These are phyloP conservation scores for Begonia peltatifolia DNA, from an alignment of 306 rosid genomes.

Conservation along the genomic window DNA sequence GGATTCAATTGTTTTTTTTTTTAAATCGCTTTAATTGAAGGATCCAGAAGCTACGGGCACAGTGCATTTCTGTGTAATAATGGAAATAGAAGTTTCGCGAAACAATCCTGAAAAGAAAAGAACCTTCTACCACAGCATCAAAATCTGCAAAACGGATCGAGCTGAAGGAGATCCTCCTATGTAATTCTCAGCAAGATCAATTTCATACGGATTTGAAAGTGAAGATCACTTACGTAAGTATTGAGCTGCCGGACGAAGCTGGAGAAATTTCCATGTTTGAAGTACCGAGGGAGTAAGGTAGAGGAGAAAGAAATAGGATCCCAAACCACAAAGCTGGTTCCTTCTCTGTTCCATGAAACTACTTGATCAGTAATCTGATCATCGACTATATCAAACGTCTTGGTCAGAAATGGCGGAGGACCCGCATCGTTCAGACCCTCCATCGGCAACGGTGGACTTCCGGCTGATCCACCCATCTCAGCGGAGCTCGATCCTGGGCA, in stretches of 20 bases:
- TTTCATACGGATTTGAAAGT: not conserved
- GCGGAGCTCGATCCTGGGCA: slow-evolving; percentile 21
- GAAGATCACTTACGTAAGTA: slow-evolving; percentile 54
- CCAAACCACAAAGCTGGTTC: slow-evolving; percentile 74
- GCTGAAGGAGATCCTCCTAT: no score
- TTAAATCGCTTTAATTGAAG: no score
- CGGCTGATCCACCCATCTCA: slow-evolving; percentile 13
- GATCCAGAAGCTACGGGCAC: no score
- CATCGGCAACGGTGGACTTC: slow-evolving; percentile 54
- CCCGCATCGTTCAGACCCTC: slow-evolving; percentile 71
- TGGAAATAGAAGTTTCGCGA: no score
- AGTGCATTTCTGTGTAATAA: no score
- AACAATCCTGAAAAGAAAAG: no score
- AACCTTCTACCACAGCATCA: no score
- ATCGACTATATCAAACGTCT: slow-evolving; percentile 76
- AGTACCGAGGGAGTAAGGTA: slow-evolving; percentile 47
- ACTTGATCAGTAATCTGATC: slow-evolving; percentile 39
- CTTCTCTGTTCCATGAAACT: slow-evolving; percentile 70
- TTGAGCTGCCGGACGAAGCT: slow-evolving; percentile 89
- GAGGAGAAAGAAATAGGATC: slow-evolving; percentile 58
- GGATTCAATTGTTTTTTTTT: no score
- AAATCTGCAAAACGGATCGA: no score
- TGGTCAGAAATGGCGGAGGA: slow-evolving; percentile 85
- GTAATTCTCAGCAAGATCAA: no score
- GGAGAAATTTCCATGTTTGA: slow-evolving; percentile 86